Conservation (phyloP, 176 grass and related monocot genomes). For the Calamus simplicifolius region DNA sequence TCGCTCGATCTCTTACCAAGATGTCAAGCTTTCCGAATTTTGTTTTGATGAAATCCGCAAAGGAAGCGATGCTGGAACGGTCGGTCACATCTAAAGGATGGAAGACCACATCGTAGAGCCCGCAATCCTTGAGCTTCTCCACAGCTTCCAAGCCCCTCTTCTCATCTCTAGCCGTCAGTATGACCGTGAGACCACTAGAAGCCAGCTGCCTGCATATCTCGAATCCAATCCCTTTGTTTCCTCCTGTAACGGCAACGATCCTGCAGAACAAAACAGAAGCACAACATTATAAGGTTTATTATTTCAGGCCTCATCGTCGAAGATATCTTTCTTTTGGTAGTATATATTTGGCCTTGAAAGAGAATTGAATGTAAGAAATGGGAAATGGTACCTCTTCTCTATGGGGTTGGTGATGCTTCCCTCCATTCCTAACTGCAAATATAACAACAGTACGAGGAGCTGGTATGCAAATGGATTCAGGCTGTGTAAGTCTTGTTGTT, state of each 20-base stretch:
- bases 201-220: slow-evolving; percentile 51
- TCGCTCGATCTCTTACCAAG: slow-evolving; percentile 25
- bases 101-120: slow-evolving; percentile 37
- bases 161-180: slow-evolving; percentile 65
- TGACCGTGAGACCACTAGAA: slow-evolving; percentile 29
- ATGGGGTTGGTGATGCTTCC: too few species aligned
- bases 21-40: slow-evolving; percentile 58
- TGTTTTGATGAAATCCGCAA: slow-evolving; percentile 24
- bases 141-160: slow-evolving; percentile 31
- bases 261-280: slow-evolving; percentile 5
- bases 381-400: too few species aligned
- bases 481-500: too few species aligned
- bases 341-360: too few species aligned
- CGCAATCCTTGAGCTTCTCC: slow-evolving; percentile 23
- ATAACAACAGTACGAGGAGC: too few species aligned
- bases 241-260: slow-evolving; percentile 61
- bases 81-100: slow-evolving; percentile 54
- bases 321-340: too few species aligned
- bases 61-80: slow-evolving; percentile 20
- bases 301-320: too few species aligned
- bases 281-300: too few species aligned
- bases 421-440: too few species aligned
- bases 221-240: slow-evolving; percentile 55
- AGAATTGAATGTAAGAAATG: too few species aligned
- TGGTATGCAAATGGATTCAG: too few species aligned